Evolutionary conservation across 148 eudicot genomes (phyloP).

Genomic region (Cornus kousa): DNA sequence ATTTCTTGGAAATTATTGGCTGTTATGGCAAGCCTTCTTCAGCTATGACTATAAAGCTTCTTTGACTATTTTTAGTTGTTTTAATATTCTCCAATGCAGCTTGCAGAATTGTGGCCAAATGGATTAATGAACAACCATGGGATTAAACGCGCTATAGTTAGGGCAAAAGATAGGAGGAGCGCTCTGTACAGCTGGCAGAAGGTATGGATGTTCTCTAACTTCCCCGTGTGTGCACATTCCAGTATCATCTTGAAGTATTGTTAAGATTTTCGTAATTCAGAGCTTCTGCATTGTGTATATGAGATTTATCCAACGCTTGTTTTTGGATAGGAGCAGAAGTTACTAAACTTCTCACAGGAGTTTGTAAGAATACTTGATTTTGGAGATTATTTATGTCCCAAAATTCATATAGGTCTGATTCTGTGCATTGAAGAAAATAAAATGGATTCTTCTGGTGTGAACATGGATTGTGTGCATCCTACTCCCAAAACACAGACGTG

Average conservation of each 20-base stretch:
- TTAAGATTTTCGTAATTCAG: neutral
- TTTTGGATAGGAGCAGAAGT: neutral
- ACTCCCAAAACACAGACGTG: too few relatives aligned
- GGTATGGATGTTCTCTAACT: constrained; percentile 45
- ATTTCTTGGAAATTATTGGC: neutral
- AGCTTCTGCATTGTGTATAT: neutral
- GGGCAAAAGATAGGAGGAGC: constrained; percentile 83
- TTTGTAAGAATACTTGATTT: too few relatives aligned
- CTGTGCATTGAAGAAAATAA: too few relatives aligned
- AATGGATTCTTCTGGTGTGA: too few relatives aligned
- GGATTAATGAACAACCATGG: constrained; percentile 95
- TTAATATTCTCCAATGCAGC: constrained; percentile 45
- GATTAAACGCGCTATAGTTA: constrained; percentile 88
- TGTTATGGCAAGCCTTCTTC: neutral
- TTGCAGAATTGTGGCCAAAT: constrained; percentile 89
- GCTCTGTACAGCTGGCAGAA: constrained; percentile 42
- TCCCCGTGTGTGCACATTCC: neutral
- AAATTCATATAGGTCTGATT: too few relatives aligned
- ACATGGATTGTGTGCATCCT: too few relatives aligned
- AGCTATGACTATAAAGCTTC: neutral
- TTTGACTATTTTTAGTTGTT: neutral
- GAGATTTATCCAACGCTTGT: neutral
- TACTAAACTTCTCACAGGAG: neutral
- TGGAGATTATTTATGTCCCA: too few relatives aligned
- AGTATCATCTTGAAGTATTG: neutral